Conservation (phyloP, 805 yeast species). For the Suhomyces faveliae region DNA sequence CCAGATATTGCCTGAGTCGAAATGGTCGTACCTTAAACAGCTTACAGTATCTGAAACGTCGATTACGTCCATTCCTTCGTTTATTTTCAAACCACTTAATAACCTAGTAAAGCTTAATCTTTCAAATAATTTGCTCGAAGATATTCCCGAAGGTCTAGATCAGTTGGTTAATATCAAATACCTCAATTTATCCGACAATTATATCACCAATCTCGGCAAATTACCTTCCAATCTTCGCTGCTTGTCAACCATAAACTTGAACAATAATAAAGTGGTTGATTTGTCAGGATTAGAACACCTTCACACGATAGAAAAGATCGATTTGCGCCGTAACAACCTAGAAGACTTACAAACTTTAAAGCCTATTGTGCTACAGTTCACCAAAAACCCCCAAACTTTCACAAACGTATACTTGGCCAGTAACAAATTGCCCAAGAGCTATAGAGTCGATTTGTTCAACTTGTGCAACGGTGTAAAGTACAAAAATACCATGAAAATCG, state of each 20-base stretch:
- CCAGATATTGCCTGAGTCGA: conserved; percentile 29
- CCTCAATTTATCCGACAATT: conserved; percentile 43
- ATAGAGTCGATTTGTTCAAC: conserved; percentile 55
- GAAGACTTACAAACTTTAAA: conserved; percentile 29
- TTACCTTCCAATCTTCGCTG: conserved; percentile 33
- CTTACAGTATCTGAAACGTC: conserved; percentile 41
- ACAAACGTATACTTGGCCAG: conserved; percentile 41
- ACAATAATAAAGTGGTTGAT: conserved; percentile 44
- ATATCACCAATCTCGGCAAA: conserved; percentile 32
- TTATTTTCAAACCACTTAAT: conserved; percentile 37
- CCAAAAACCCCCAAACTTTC: conserved; percentile 31
- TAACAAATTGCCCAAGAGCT: conserved; percentile 45
- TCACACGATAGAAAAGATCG: conserved; percentile 46
- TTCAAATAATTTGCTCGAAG: conserved; percentile 50
- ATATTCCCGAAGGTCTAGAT: conserved; percentile 53
- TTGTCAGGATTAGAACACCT: conserved; percentile 48
- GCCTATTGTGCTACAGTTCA: conserved; percentile 37
- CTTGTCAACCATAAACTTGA: conserved; percentile 48
- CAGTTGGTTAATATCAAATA: conserved; percentile 48
- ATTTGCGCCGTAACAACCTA: conserved; percentile 49
- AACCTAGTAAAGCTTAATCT: conserved; percentile 51
- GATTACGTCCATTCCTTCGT: conserved; percentile 33
- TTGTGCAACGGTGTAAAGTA: conserved; percentile 53
- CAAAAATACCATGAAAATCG: conserved; percentile 48
- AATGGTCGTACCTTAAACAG: conserved; percentile 43